Conservation (phyloP, 495 filamentous ascomycete genomes). For the Paragyromitra xinjiangensis region DNA sequence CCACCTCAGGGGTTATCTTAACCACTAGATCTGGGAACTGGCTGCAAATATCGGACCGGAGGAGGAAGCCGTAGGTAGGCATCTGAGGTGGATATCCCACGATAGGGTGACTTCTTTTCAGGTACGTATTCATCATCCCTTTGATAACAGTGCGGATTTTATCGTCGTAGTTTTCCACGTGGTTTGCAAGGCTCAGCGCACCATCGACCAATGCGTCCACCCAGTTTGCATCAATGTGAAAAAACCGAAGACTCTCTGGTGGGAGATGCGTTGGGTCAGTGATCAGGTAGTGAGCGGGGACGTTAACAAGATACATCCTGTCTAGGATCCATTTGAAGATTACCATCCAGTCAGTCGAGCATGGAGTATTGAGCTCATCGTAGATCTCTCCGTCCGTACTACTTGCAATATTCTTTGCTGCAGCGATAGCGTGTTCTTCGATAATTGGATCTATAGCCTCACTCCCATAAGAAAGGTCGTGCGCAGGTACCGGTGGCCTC, state of each 20-base stretch:
- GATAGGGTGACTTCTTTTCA: not conserved
- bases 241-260: slow-evolving; percentile 62
- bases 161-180: slow-evolving; percentile 47
- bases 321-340: slow-evolving; percentile 60
- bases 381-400: slow-evolving; percentile 27
- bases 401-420: not conserved
- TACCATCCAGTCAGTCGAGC: slow-evolving; percentile 57
- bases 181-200: slow-evolving; percentile 61
- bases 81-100: slow-evolving; percentile 31
- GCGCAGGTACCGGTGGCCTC: too few species aligned
- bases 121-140: slow-evolving; percentile 33
- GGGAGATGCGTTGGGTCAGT: slow-evolving; percentile 60
- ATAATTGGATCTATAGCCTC: not conserved
- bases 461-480: not conserved
- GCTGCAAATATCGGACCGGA: slow-evolving; percentile 26
- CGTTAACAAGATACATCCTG: slow-evolving; percentile 56
- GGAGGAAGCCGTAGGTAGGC: slow-evolving; percentile 46
- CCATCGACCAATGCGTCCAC: slow-evolving; percentile 63
- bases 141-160: slow-evolving; percentile 41
- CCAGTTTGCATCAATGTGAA: slow-evolving; percentile 63
- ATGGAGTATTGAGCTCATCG: slow-evolving; percentile 57
- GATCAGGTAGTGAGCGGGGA: slow-evolving; percentile 61
- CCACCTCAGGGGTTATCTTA: not conserved
- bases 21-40: slow-evolving; percentile 42
- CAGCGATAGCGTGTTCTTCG: not conserved